These are phyloP conservation scores for Aquilaria yunnanensis DNA, from an alignment of 345 rosid genomes.

Conservation along the genomic window DNA sequence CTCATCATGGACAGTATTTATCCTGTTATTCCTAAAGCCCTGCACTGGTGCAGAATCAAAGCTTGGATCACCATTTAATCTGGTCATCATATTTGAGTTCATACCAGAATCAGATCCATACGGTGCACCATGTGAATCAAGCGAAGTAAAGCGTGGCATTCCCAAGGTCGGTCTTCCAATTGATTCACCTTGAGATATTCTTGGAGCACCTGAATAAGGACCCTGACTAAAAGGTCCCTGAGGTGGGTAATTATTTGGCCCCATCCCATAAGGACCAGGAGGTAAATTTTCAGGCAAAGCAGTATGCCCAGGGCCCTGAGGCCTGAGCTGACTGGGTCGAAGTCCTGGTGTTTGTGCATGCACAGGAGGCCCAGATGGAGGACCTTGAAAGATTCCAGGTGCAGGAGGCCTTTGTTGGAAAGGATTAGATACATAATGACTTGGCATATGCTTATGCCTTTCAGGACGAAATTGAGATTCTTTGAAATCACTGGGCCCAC, in stretches of 20 bases:
- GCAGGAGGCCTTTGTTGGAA: constrained; percentile 35
- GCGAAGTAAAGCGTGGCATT: constrained; percentile 8
- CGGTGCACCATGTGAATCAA: constrained; percentile 21
- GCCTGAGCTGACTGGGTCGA: constrained; percentile 29
- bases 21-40: constrained; percentile 25
- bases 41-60: constrained; percentile 20
- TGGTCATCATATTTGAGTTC: constrained; percentile 14
- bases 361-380: constrained; percentile 31
- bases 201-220: constrained; percentile 11
- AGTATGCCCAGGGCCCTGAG: constrained; percentile 27
- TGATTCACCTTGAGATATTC: constrained; percentile 23
- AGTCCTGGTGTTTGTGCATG: constrained; percentile 25
- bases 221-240: constrained; percentile 25
- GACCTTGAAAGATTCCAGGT: constrained; percentile 31
- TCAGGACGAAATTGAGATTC: constrained; percentile 23
- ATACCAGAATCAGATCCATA: constrained; percentile 21
- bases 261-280: constrained; percentile 33
- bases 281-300: constrained; percentile 24
- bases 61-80: constrained; percentile 32
- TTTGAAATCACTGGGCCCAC: constrained; percentile 10
- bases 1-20: constrained; percentile 31
- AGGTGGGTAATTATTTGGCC: constrained; percentile 28
- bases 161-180: constrained; percentile 10
- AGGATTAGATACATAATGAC: constrained; percentile 20
- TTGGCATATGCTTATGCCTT: constrained; percentile 20